phyloP scores from a whole-genome alignment of 768 basidiomycete genomes.

The Suillus subluteus region DNA sequence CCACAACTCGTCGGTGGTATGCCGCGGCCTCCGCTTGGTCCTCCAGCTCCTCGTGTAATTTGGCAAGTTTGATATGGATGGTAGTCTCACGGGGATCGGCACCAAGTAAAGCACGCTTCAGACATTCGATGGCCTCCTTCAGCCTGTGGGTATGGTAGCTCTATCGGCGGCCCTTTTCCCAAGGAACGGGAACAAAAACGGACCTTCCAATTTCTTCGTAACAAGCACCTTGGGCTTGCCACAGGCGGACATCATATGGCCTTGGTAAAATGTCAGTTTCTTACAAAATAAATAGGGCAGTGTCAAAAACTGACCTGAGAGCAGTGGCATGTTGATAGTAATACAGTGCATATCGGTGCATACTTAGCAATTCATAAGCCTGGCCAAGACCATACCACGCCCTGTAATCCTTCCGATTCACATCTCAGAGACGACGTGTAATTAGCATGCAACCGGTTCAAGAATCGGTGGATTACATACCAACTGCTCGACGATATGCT shows the following conservation, averaged over 20 bases:
- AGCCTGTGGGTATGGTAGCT: slow-evolving; percentile 49
- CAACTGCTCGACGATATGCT: slow-evolving; percentile 93
- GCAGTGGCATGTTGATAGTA: slow-evolving; percentile 97
- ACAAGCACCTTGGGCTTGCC: slow-evolving; percentile 93
- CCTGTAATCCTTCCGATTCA: slow-evolving; percentile 94
- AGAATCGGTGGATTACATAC: slow-evolving; percentile 49
- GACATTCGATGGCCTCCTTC: slow-evolving; percentile 89
- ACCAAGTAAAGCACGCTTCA: slow-evolving; percentile 85
- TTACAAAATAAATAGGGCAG: background rate
- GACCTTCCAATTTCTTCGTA: slow-evolving; percentile 92
- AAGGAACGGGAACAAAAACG: slow-evolving; percentile 22
- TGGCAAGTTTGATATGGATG: slow-evolving; percentile 75
- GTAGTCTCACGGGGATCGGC: slow-evolving; percentile 77
- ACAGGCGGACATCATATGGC: slow-evolving; percentile 94
- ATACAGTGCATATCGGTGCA: slow-evolving; percentile 95
- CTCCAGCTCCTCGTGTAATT: slow-evolving; percentile 65
- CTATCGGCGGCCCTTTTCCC: slow-evolving; percentile 9
- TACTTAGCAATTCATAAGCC: slow-evolving; percentile 94
- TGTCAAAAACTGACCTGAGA: slow-evolving; percentile 59
- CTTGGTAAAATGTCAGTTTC: slow-evolving; percentile 41
- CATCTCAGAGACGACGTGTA: slow-evolving; percentile 56
- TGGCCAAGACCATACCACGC: slow-evolving; percentile 99
- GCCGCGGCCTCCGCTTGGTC: slow-evolving; percentile 71
- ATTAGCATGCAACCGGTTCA: background rate
- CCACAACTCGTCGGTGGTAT: slow-evolving; percentile 81